Evolutionary conservation across 2,329 filamentous ascomycete species (phyloP).

Genomic region (Aspergillus pseudoviridinutans): DNA sequence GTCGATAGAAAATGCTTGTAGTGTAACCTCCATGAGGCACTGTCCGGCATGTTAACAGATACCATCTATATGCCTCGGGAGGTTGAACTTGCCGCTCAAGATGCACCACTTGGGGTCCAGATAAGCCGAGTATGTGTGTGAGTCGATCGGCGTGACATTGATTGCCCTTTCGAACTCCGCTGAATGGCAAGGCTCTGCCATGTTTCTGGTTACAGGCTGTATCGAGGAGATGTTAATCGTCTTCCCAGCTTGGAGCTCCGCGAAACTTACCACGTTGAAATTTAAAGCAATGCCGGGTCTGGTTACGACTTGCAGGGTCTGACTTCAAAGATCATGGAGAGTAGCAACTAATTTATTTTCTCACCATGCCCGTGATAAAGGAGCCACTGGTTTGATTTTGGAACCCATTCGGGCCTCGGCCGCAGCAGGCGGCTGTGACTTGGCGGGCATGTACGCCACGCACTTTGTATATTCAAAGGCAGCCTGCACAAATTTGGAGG

Average conservation of each 20-base stretch:
- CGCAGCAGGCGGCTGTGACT: neutral
- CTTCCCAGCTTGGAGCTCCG: neutral
- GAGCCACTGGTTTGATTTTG: too few species aligned
- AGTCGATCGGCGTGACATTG: constrained; percentile 16
- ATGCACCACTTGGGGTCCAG: constrained; percentile 58
- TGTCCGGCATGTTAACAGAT: constrained; percentile 18
- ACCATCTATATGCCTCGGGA: neutral
- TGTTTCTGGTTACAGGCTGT: neutral
- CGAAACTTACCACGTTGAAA: too few species aligned
- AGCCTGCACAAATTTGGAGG: neutral
- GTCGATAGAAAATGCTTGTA: constrained; percentile 55
- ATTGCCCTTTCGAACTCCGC: constrained; percentile 20
- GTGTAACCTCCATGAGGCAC: constrained; percentile 67
- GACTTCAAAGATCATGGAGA: too few species aligned
- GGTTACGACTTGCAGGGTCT: too few species aligned
- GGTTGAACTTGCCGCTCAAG: constrained; percentile 48
- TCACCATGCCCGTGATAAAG: too few species aligned
- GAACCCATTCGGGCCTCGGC: neutral
- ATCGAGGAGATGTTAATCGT: neutral
- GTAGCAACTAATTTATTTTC: too few species aligned
- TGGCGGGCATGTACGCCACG: neutral
- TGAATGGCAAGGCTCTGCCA: neutral
- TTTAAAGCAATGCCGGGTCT: too few species aligned
- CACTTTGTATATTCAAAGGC: too few species aligned
- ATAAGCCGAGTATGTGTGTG: constrained; percentile 47